phyloP scores from a whole-genome alignment of 1,139 yeast species.

The Nadsonia commutata region DNA sequence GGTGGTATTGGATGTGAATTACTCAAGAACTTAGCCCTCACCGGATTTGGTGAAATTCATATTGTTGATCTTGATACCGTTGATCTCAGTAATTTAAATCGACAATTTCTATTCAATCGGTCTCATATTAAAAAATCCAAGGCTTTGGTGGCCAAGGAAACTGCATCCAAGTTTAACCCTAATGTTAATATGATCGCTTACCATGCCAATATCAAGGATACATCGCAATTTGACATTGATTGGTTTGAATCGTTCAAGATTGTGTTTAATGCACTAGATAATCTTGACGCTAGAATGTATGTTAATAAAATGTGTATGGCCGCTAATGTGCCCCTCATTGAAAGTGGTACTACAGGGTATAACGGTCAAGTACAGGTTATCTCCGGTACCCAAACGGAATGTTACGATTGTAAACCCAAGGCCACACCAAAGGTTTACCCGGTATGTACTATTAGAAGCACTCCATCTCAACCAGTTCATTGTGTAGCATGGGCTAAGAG shows the following conservation, averaged over 20 bases:
- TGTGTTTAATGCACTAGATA: constrained; percentile 86
- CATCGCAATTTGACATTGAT: constrained; percentile 47
- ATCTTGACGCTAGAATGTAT: constrained; percentile 79
- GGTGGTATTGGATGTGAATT: constrained; percentile 99
- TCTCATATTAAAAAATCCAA: constrained; percentile 80
- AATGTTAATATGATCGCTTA: constrained; percentile 61
- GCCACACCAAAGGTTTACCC: constrained; percentile 86
- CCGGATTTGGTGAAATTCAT: constrained; percentile 83
- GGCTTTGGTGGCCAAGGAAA: constrained; percentile 62
- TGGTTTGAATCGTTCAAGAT: constrained; percentile 76
- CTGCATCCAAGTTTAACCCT: constrained; percentile 68
- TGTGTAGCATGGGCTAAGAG: constrained; percentile 97
- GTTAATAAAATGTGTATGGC: constrained; percentile 75
- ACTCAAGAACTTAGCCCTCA: constrained; percentile 65
- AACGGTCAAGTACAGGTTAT: constrained; percentile 92
- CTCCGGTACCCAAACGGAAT: constrained; percentile 67
- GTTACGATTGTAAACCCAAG: constrained; percentile 83
- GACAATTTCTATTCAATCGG: constrained; percentile 81
- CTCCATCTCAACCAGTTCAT: constrained; percentile 93
- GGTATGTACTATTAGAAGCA: constrained; percentile 90
- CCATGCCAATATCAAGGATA: constrained; percentile 81
- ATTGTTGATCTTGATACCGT: constrained; percentile 90
- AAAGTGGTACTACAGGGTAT: constrained; percentile 90
- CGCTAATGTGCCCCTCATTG: constrained; percentile 64
- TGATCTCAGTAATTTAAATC: constrained; percentile 76